These are phyloP conservation scores for Blastomyces percursus DNA, from an alignment of 2,329 filamentous ascomycete species.

Conservation along the genomic window DNA sequence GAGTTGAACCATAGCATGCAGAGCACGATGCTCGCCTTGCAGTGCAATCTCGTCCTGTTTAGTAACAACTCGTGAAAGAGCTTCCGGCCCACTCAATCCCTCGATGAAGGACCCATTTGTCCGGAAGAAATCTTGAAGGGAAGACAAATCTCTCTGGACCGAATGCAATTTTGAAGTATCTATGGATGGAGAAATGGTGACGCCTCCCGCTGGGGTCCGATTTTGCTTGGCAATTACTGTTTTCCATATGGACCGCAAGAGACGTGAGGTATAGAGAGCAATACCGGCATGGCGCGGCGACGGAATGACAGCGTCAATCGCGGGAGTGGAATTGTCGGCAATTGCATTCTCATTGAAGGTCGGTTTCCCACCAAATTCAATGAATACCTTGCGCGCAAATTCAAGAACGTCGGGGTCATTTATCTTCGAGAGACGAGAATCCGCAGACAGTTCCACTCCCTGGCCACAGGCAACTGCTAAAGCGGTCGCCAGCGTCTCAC, in stretches of 20 bases:
- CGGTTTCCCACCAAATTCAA: conserved; percentile 83
- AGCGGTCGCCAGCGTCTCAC: conserved; percentile 81
- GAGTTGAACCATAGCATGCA: conserved; percentile 74
- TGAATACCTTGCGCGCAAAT: conserved; percentile 73
- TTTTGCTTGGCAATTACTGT: conserved; percentile 55
- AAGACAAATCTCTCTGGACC: conserved; percentile 70
- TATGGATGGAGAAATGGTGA: conserved; percentile 58
- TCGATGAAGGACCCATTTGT: conserved; percentile 88
- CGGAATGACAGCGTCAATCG: conserved; percentile 71
- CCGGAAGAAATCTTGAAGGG: conserved; percentile 69
- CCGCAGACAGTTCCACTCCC: conserved; percentile 65
- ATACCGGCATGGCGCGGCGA: conserved; percentile 85
- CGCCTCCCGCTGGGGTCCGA: conserved; percentile 46
- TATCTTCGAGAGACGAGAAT: conserved; percentile 57
- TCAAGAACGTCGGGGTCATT: conserved; percentile 80
- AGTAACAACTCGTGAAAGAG: conserved; percentile 63
- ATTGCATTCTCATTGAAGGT: conserved; percentile 67
- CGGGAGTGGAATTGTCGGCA: conserved; percentile 48
- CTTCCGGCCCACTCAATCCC: conserved; percentile 80
- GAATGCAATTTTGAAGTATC: conserved; percentile 55
- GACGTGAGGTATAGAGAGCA: conserved; percentile 71
- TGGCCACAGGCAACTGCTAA: conserved; percentile 92
- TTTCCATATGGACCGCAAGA: conserved; percentile 86
- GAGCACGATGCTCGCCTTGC: conserved; percentile 85
- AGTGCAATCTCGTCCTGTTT: conserved; percentile 85